Evolutionary conservation across 1,139 yeast species (phyloP).

Genomic region (Geotrichum carabidarum): DNA sequence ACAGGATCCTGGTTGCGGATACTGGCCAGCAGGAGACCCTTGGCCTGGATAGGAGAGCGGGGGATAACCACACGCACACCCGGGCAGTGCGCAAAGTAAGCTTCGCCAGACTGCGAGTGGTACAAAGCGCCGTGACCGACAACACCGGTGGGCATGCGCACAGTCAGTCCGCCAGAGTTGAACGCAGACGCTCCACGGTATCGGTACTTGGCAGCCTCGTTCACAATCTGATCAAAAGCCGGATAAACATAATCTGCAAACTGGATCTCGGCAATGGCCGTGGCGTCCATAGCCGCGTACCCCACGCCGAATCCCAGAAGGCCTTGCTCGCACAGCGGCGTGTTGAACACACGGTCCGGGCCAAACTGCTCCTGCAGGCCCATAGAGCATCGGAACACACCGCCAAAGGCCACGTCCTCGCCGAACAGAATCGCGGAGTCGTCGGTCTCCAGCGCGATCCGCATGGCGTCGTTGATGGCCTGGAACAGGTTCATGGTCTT

Average conservation of each 20-base stretch:
- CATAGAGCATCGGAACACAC: slow-evolving; percentile 40
- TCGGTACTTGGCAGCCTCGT: slow-evolving; percentile 39
- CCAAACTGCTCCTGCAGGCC: slow-evolving; percentile 39
- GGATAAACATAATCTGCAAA: slow-evolving; percentile 40
- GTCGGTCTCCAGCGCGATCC: slow-evolving; percentile 37
- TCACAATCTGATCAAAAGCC: slow-evolving; percentile 39
- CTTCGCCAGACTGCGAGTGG: slow-evolving; percentile 39
- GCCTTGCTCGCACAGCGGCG: slow-evolving; percentile 39
- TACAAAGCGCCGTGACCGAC: slow-evolving; percentile 40
- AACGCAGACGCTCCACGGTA: slow-evolving; percentile 32
- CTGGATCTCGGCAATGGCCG: slow-evolving; percentile 40
- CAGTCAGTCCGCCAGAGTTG: slow-evolving; percentile 36
- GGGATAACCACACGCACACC: slow-evolving; percentile 39
- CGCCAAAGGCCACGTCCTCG: slow-evolving; percentile 40
- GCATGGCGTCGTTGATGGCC: slow-evolving; percentile 36
- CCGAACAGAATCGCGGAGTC: slow-evolving; percentile 37
- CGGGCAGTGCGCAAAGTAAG: slow-evolving; percentile 37
- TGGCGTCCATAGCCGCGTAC: slow-evolving; percentile 37
- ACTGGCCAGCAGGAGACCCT: slow-evolving; percentile 35
- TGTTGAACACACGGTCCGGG: slow-evolving; percentile 37
- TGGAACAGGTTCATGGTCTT: slow-evolving; percentile 35
- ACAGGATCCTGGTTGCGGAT: slow-evolving; percentile 36
- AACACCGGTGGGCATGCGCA: slow-evolving; percentile 39
- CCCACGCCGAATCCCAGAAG: slow-evolving; percentile 38
- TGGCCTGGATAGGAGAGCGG: slow-evolving; percentile 38